Evolutionary conservation across 2,329 filamentous ascomycete species (phyloP), one percentile per base, ranked within the genome.

Genomic region (Ophiosphaerella narmari): DNA sequence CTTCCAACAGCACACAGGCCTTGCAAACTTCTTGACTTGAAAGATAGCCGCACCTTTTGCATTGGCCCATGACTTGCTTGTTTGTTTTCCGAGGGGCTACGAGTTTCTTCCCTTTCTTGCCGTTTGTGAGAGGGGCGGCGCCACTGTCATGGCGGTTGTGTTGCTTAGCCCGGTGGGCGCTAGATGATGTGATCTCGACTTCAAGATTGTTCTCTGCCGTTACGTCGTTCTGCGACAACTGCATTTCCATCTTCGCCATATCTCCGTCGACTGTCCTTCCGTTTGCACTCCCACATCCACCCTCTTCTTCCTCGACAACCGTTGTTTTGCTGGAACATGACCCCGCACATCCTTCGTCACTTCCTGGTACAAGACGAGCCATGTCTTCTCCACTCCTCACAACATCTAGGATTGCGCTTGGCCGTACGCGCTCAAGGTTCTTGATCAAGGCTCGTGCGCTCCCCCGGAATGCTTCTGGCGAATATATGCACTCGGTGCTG

Each of bases 401-500:
- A 45, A 99, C 91, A 70, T 99, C 94, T 47, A 99, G 71, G 43
- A 99, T 97, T 3, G 93, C 92, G 66, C 92, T 97, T 1, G 94
- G 93, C 2, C 94, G 83, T 7, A 99, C 90, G 62, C 89, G 89
- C 75, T 99, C 94, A 29, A 99, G 78, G 62, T 93, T 96, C 77
- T 99, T 99, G 74, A 99, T 96, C 50, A 99, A 77, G 23, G 87
- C 90, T 57, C 94, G 84, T 2, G 94, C 94, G 60, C 90, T 96
- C 3, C 94, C 94, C 51, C 94, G 83, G 70, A 99, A 99, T 2
- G 94, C 94, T 74, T 99, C 94, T 0, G 94, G 94, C 46, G 91
- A 96, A 78, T 99, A 99, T 53, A 99, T 91, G 78, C 94, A 99
- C 75, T 99, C 94, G 0, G 94, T 99, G 66, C 87, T 96, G 75